Percentiles rank a stretch among this genome's conserved stretches.
Conservation (phyloP, 192 early-diverging fungal species). For the Backusella liffmaniae region DNA sequence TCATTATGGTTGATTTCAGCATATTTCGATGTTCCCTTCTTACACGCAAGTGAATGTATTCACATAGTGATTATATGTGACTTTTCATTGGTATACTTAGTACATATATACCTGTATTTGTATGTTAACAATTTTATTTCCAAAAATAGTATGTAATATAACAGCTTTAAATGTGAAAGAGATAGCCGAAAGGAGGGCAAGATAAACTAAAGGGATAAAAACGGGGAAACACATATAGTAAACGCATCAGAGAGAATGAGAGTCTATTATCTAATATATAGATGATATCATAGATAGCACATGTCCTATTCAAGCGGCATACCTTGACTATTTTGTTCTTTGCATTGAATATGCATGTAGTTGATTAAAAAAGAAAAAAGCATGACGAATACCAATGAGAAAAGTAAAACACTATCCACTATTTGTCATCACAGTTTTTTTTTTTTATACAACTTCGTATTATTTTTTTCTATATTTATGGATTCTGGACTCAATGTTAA, state of each 20-base stretch:
- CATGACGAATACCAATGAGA: neutral
- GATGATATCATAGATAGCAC: neutral
- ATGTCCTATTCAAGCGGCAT: neutral
- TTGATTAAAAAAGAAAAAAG: neutral
- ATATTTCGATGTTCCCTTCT: neutral
- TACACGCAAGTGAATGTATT: neutral
- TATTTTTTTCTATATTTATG: neutral
- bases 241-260: neutral
- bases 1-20: neutral
- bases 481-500: neutral
- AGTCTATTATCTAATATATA: neutral
- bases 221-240: no score
- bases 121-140: neutral
- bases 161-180: neutral
- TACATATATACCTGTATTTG: neutral
- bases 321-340: neutral
- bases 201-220: neutral
- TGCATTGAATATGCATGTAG: neutral
- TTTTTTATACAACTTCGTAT: neutral
- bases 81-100: neutral
- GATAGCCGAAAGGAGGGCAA: neutral
- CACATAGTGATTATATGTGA: neutral
- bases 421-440: neutral
- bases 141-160: neutral
- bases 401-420: neutral